Evolutionary conservation across 768 basidiomycete genomes (phyloP), one percentile per base, ranked within the genome.

Genomic region (Erythrobasidium yunnanense): DNA sequence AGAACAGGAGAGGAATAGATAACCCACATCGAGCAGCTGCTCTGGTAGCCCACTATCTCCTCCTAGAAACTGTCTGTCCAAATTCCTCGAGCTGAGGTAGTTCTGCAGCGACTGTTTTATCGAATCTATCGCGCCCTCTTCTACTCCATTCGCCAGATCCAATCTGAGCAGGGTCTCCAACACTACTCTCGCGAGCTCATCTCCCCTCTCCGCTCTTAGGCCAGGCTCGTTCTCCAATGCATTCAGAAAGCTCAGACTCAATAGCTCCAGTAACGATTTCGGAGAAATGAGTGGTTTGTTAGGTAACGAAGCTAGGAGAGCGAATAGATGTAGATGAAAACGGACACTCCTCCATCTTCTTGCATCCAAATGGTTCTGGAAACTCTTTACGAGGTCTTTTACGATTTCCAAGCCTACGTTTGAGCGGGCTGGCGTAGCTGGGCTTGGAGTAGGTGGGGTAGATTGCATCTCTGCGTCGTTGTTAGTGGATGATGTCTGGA

Each of bases 381-480:
- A 95, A 1, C 87, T 87, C 76, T 87, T 88, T 83, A 87, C 87
- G 66, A 91, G 86, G 73, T 97, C 90, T 70, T 91, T 87, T 20
- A 93, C 77, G 17, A 92, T 80, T 49, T 85, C 82, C 56, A 81
- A 81, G 1, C 88, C 87, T 0, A 87, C 20, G 77, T 79, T n/a
- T 73, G 17, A 75, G 30, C 23, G 60, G 23, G 13, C 23, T 29
- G 20, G 60, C 29, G 6, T 46, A n/a, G 15, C 47, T 49, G 47
- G 60, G 60, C n/a, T n/a, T 29, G 60, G 49, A 32, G 20, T 51
- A 17, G 60, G 60, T 32, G 46, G 27, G 3, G 45, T 7, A 18
- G 45, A 51, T 51, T 6, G 58, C 17, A 76, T 74, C 5, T 76
- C 75, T 18, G 71, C 73, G 13, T 77, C 78, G 15, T 69, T 66